These are phyloP conservation scores for Didymosphaeria variabile DNA, from an alignment of 2,329 filamentous ascomycete species.

Conservation along the genomic window DNA sequence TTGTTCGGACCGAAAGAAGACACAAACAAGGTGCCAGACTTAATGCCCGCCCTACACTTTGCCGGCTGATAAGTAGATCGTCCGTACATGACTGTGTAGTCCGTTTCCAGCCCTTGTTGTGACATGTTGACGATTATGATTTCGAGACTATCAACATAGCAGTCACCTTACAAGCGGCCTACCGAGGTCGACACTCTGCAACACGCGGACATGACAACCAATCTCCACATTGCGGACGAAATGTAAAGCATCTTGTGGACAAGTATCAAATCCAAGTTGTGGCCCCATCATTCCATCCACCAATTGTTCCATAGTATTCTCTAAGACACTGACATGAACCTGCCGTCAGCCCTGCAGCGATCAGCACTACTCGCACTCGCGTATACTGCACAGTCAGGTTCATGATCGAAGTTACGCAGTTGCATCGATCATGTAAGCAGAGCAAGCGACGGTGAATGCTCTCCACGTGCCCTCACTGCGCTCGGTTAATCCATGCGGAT, in stretches of 20 bases:
- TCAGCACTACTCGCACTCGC: neutral
- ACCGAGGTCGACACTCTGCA: neutral
- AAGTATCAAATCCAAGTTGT: neutral
- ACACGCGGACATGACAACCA: neutral
- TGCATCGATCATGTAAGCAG: neutral
- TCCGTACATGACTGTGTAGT: neutral
- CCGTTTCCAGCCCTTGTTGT: neutral
- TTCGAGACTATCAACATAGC: neutral
- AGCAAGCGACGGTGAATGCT: neutral
- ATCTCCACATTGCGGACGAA: neutral
- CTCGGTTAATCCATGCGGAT: neutral
- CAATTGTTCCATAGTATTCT: neutral
- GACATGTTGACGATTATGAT: neutral
- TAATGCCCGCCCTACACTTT: neutral
- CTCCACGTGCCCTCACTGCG: neutral
- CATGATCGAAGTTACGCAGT: neutral
- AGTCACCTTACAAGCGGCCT: neutral
- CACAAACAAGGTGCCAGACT: neutral
- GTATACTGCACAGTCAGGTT: neutral
- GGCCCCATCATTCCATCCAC: neutral
- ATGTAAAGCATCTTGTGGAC: neutral
- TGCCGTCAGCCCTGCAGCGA: slow-evolving; percentile 6
- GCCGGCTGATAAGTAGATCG: neutral
- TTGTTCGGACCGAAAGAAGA: slow-evolving; percentile 4
- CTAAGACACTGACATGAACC: neutral